Evolutionary conservation across 2,329 filamentous ascomycete genomes (phyloP).

Genomic region (Fusarium napiforme): DNA sequence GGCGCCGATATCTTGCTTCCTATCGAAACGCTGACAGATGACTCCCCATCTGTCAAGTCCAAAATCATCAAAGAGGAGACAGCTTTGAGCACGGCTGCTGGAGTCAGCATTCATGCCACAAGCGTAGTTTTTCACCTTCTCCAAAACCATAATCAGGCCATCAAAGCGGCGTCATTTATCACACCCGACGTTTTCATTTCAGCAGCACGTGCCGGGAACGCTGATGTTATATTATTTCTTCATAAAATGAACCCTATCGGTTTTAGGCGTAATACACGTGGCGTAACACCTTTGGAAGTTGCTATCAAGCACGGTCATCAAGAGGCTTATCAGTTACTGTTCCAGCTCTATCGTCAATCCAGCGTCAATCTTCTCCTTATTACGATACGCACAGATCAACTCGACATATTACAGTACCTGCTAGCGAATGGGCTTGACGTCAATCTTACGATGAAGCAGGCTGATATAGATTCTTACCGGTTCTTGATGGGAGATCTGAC

Average conservation of each 20-base stretch:
- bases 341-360: neutral
- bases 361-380: neutral
- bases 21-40: neutral
- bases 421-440: fast-evolving
- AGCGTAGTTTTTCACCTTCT: fast-evolving
- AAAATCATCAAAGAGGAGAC: neutral
- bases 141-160: fast-evolving
- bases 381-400: fast-evolving
- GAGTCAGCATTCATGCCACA: neutral
- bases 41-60: fast-evolving
- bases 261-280: fast-evolving
- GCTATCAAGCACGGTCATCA: fast-evolving
- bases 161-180: fast-evolving
- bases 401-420: neutral
- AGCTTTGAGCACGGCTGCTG: fast-evolving
- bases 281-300: neutral
- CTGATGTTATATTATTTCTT: fast-evolving
- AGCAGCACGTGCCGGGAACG: neutral
- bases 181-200: neutral
- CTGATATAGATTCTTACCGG: fast-evolving
- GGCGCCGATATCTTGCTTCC: fast-evolving
- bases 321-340: neutral
- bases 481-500: neutral
- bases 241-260: neutral
- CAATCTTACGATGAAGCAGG: fast-evolving